Evolutionary conservation across 2,329 filamentous ascomycete genomes (phyloP), one percentile per base, ranked within the genome.

Genomic region (Pyricularia grisea): DNA sequence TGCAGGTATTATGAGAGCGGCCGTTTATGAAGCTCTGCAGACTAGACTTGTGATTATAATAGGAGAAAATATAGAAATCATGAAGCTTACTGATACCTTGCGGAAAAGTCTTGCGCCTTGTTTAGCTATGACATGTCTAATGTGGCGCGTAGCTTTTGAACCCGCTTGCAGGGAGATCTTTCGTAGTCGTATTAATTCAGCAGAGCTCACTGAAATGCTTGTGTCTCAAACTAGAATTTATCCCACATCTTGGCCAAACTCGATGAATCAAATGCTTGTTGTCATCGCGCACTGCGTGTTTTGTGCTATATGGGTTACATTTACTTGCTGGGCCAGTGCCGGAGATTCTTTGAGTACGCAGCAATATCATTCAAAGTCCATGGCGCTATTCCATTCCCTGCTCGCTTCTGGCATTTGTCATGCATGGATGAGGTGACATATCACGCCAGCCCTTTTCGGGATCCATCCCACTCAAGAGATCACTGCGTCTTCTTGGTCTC

Each of bases 401-500:
- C 36, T 17, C 14, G 36, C 3, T 42, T 42, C 12, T 42, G 36
- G 42, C 42, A n/a, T 50, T 50, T 50, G 17, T n/a, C 20, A 9
- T 50, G 42, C 17, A 4, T 50, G 20, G 17, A 17, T 50, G 17
- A 20, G 5, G 42, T 20, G 42, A 11, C n/a, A 7, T 50, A 50
- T 50, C 42, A 50, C 42, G 17, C 5, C 9, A 50, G 42, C 17
- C 20, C 42, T 11, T 3, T 50, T 50, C 2, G 17, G 20, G 17
- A n/a, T 6, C 7, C 20, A 11, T 5, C 17, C 5, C n/a, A 11
- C 36, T 20, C 17, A 50, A n/a, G 17, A n/a, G 42, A 50, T 50
- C 17, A 69, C 25, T 64, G 23, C 20, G 42, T 69, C 20, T 69
- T 71, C 63, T 73, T 74, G 66, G 71, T 73, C 25, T 69, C 68